A percentile compares a stretch with the other conserved stretches of the same genome.
Evolutionary conservation across 208 protist species (phyloP).

Genomic region (Strigomonas oncopelti): DNA sequence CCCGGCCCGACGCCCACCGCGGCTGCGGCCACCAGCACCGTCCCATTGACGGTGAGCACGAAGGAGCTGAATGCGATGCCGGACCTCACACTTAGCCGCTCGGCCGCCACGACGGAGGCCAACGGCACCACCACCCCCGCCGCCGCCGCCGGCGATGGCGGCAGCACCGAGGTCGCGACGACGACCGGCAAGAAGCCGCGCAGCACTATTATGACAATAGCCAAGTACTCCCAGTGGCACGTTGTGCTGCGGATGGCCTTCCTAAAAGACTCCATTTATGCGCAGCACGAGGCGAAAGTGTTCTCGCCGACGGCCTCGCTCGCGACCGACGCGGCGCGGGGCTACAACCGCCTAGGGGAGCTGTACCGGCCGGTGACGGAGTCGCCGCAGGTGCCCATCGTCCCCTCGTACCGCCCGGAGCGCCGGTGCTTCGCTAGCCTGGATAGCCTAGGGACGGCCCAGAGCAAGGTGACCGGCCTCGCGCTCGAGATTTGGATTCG

Average conservation of each 20-base stretch:
- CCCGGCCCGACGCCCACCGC: conserved; percentile 11
- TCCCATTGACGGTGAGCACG: too few relatives aligned
- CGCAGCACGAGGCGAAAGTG: conserved; percentile 69
- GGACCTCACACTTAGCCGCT: too few relatives aligned
- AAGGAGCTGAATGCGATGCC: too few relatives aligned
- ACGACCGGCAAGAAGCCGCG: not conserved
- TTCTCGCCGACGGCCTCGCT: conserved; percentile 72
- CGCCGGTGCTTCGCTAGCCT: conserved; percentile 29
- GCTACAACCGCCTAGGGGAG: conserved; percentile 43
- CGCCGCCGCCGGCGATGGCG: too few relatives aligned
- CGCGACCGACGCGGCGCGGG: conserved; percentile 47
- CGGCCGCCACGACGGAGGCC: too few relatives aligned
- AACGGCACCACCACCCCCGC: too few relatives aligned
- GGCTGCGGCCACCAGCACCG: conserved; percentile 8
- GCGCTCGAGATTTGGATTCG: too few relatives aligned
- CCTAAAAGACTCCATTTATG: conserved; percentile 75
- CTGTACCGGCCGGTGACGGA: conserved; percentile 38
- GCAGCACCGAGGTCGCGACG: not conserved
- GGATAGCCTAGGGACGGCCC: too few relatives aligned
- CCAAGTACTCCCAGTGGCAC: conserved; percentile 71
- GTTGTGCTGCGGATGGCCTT: conserved; percentile 75
- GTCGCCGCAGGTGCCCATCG: conserved; percentile 57
- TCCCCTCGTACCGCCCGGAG: conserved; percentile 54
- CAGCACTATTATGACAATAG: not conserved
- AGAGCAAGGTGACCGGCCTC: too few relatives aligned